Evolutionary conservation across 495 filamentous ascomycete species (phyloP).

Genomic region (Penicillium egyptiacum): DNA sequence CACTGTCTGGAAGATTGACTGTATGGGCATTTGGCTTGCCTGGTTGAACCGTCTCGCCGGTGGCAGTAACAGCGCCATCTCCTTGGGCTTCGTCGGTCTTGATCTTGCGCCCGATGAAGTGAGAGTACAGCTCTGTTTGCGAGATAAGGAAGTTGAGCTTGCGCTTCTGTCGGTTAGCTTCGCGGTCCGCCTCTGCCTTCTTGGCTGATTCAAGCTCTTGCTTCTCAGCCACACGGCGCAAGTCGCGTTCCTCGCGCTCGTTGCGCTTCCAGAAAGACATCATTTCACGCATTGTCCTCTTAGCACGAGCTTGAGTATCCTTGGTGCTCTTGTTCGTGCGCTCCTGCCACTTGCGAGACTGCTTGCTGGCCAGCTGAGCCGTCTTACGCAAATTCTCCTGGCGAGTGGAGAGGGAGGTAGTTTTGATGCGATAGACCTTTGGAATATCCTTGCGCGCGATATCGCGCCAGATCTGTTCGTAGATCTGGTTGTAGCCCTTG

Average conservation of each 20-base stretch:
- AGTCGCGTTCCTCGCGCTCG: constrained; percentile 92
- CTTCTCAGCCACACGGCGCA: constrained; percentile 89
- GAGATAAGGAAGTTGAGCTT: constrained; percentile 99
- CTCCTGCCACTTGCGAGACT: constrained; percentile 95
- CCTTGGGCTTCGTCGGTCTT: constrained; percentile 94
- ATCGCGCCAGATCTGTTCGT: constrained; percentile 97
- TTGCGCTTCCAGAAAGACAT: constrained; percentile 99
- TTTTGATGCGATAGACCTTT: constrained; percentile 84
- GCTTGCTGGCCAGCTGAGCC: constrained; percentile 93
- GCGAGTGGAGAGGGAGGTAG: constrained; percentile 76
- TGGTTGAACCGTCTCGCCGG: constrained; percentile 44
- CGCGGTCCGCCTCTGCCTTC: constrained; percentile 93
- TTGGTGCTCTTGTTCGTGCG: constrained; percentile 98
- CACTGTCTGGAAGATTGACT: constrained; percentile 59
- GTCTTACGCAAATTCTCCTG: constrained; percentile 95
- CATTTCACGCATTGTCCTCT: constrained; percentile 99
- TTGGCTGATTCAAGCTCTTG: constrained; percentile 96
- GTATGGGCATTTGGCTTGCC: constrained; percentile 47
- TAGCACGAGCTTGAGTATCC: constrained; percentile 93
- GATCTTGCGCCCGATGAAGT: constrained; percentile 99
- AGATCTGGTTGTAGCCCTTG: constrained; percentile 94
- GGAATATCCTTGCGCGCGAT: constrained; percentile 90
- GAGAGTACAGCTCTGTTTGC: constrained; percentile 96
- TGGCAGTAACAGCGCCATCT: constrained; percentile 63
- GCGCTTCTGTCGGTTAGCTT: constrained; percentile 93